Evolutionary conservation across 768 basidiomycete genomes (phyloP), one percentile per base, ranked within the genome.

Genomic region (Kwoniella bestiolae): DNA sequence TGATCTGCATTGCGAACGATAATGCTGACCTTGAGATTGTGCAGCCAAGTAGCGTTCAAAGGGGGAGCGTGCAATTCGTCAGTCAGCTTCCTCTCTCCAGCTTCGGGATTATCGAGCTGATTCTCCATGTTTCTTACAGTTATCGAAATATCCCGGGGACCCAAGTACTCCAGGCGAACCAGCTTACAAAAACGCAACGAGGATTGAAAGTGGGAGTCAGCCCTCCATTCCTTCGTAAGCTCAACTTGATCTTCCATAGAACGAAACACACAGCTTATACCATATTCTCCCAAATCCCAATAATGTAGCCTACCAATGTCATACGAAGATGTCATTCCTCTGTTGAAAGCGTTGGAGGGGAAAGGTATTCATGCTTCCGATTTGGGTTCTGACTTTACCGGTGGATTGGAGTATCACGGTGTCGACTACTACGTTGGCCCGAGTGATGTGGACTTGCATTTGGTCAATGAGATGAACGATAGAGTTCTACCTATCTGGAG

Each of bases 401-500:
- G 81, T 4, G 83, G 80, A 2, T 58, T 84, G n/a, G 69, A 65
- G 3, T 73, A 67, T 26, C 52, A 69, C n/a, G 79, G 78, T 7
- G 77, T 82, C 21, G 75, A 81, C 52, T 84, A 83, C 69, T 83
- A 66, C 56, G 79, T 81, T 3, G 83, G 83, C n/a, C 83, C 65
- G 28, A 80, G 75, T 76, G 82, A 85, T 55, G 83, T 80, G 16
- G 82, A 82, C 11, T 82, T 90, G 25, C 83, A 83, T 59, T 80
- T 91, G 11, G 83, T 85, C 25, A 91, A 90, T 77, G 82, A 88
- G 68, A 90, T 95, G 44, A 86, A 92, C 62, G 87, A 85, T 29
- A 87, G 88, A 74, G 86, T 94, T 12, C 93, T 86, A 4, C 91
- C 92, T 16, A 92, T 95, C 52, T 95, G 92, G 92, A 96, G 95